Conservation (phyloP, 441 rosid species). For the Populus hybrid region DNA sequence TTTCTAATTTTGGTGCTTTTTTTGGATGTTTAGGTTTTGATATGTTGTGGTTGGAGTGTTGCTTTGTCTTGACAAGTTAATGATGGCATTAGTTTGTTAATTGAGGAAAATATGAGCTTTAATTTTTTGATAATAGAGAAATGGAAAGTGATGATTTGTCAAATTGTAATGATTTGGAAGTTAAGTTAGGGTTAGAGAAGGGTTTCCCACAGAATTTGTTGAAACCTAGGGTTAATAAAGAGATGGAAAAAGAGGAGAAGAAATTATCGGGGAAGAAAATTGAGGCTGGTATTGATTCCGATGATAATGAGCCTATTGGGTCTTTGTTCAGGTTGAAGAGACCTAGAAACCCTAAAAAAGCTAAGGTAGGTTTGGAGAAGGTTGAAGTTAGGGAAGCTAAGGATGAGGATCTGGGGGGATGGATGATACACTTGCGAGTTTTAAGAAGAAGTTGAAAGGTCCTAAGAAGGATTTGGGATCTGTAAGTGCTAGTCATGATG, state of each 20-base stretch:
- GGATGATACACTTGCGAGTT: conserved; percentile 92
- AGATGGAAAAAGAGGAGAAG: conserved; percentile 54
- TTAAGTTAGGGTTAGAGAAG: conserved; percentile 41
- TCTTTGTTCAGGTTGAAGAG: conserved; percentile 68
- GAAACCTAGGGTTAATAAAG: conserved; percentile 37
- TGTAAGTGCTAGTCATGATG: conserved; percentile 27
- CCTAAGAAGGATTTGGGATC: conserved; percentile 57
- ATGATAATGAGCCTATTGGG: conserved; percentile 81
- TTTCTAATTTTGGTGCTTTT: neutral
- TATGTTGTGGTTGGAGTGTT: neutral
- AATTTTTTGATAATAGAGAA: conserved; percentile 29
- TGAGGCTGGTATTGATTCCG: conserved; percentile 54
- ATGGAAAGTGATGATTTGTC: conserved; percentile 37
- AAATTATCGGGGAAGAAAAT: conserved; percentile 22
- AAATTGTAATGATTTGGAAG: conserved; percentile 16
- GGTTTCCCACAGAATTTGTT: conserved; percentile 21
- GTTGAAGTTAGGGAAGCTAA: conserved; percentile 33
- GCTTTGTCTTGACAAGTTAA: neutral
- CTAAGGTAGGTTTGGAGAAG: conserved; percentile 40
- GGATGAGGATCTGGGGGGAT: conserved; percentile 67
- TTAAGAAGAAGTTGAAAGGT: conserved; percentile 86
- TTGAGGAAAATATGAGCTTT: conserved; percentile 32
- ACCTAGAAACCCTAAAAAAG: conserved; percentile 54
- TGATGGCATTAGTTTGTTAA: conserved; percentile 4
- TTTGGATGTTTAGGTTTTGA: neutral